These are phyloP conservation scores for Talaromyces thailandensis DNA, from an alignment of 495 filamentous ascomycete species.

Conservation along the genomic window DNA sequence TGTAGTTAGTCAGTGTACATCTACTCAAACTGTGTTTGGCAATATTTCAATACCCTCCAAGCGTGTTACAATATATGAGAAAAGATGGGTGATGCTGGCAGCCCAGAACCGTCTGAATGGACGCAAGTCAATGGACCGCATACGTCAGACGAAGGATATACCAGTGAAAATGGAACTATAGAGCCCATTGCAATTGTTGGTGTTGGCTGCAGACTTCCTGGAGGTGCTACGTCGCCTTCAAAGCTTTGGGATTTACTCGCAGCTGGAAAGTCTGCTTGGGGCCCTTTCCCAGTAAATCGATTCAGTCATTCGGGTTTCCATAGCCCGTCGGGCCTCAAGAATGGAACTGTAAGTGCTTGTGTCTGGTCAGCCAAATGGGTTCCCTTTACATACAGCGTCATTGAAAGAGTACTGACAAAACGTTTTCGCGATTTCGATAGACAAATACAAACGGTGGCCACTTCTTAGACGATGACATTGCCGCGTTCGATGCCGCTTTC, in stretches of 20 bases:
- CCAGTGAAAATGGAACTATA: constrained; percentile 7
- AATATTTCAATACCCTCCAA: not conserved
- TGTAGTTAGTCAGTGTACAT: not conserved
- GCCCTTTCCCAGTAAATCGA: constrained; percentile 36
- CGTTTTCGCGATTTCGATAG: not conserved
- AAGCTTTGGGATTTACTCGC: constrained; percentile 16
- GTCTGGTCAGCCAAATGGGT: not conserved
- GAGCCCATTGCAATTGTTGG: constrained; percentile 23
- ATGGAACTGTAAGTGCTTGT: constrained; percentile 10
- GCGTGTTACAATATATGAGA: not conserved
- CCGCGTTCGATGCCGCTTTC: constrained; percentile 49
- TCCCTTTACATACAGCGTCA: too few relatives aligned
- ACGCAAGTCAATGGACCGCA: not conserved
- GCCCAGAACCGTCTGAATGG: not conserved
- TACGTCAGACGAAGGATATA: not conserved
- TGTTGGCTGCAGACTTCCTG: constrained; percentile 38
- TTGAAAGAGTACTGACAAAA: not conserved
- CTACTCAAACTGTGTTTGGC: not conserved
- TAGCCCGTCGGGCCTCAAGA: constrained; percentile 34
- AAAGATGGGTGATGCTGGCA: not conserved
- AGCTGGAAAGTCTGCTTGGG: constrained; percentile 40
- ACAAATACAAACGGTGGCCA: constrained; percentile 21
- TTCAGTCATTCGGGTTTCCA: constrained; percentile 47
- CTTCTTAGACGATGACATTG: constrained; percentile 42
- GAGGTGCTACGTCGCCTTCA: constrained; percentile 12